These are phyloP conservation scores for Fusarium incarnatum DNA, from an alignment of 2,329 filamentous ascomycete genomes.

Conservation along the genomic window DNA sequence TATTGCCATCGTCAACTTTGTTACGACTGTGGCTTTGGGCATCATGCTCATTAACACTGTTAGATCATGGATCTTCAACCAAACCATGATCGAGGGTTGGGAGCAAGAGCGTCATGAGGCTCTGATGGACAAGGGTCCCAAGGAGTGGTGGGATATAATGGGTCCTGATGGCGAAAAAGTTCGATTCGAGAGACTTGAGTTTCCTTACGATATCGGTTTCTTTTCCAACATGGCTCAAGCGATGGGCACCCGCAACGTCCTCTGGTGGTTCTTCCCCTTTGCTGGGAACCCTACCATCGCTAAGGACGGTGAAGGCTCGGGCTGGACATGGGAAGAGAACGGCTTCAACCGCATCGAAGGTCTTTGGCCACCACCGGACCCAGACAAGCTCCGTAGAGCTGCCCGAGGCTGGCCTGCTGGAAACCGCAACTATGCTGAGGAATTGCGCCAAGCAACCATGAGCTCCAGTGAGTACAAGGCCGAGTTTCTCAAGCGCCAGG, in stretches of 20 bases:
- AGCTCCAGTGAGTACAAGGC: conserved; percentile 59
- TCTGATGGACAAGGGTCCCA: conserved; percentile 61
- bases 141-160: conserved; percentile 58
- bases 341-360: conserved; percentile 75
- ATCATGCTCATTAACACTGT: conserved; percentile 74
- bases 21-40: conserved; percentile 70
- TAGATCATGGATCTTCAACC: conserved; percentile 73
- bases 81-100: conserved; percentile 86
- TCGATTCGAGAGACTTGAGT: conserved; percentile 74
- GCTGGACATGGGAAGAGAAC: conserved; percentile 78
- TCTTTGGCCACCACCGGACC: conserved; percentile 73
- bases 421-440: conserved; percentile 51
- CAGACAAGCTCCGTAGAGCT: conserved; percentile 66
- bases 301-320: conserved; percentile 53
- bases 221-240: conserved; percentile 79
- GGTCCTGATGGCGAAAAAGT: conserved; percentile 55
- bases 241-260: conserved; percentile 75
- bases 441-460: conserved; percentile 51
- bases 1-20: conserved; percentile 66
- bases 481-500: conserved; percentile 64
- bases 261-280: conserved; percentile 78
- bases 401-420: conserved; percentile 55
- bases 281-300: conserved; percentile 62
- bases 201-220: conserved; percentile 84
- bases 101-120: conserved; percentile 74